Evolutionary conservation across 2,329 filamentous ascomycete species (phyloP).

Genomic region (Microdochium paspali): DNA sequence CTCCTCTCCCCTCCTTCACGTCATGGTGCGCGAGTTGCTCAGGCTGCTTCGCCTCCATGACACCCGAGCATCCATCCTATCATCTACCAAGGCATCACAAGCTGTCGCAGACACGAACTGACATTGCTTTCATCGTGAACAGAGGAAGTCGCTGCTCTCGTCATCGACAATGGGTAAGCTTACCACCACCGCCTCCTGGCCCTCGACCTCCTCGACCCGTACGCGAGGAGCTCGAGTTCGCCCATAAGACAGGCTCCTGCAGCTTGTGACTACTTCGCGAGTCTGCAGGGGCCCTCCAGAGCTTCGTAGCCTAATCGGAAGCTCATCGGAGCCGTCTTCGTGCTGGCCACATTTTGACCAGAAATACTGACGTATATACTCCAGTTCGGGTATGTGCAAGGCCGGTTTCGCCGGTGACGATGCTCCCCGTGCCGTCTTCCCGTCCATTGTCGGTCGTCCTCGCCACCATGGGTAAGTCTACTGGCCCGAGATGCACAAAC

Average conservation of each 20-base stretch:
- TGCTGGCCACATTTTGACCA: background rate
- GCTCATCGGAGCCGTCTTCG: too few species aligned
- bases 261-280: background rate
- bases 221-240: background rate
- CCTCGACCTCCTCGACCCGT: background rate
- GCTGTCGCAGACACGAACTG: slow-evolving; percentile 22
- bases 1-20: slow-evolving; percentile 6
- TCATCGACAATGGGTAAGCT: slow-evolving; percentile 99
- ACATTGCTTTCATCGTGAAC: slow-evolving; percentile 30
- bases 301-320: background rate
- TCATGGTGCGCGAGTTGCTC: slow-evolving; percentile 3
- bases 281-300: background rate
- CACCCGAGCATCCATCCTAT: slow-evolving; percentile 4
- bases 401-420: slow-evolving; percentile 99
- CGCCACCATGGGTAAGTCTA: slow-evolving; percentile 95
- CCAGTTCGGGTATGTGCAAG: slow-evolving; percentile 99
- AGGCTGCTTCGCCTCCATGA: slow-evolving; percentile 1
- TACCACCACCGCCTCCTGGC: slow-evolving; percentile 17
- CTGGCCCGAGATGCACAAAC: slow-evolving; percentile 4
- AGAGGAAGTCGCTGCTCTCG: slow-evolving; percentile 99
- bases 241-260: background rate
- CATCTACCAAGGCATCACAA: slow-evolving; percentile 3
- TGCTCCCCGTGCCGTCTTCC: slow-evolving; percentile 99
- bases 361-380: background rate
- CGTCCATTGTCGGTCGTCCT: slow-evolving; percentile 98